Conservation (phyloP, 164 flowering plant species). For the Chimonanthus praecox region DNA sequence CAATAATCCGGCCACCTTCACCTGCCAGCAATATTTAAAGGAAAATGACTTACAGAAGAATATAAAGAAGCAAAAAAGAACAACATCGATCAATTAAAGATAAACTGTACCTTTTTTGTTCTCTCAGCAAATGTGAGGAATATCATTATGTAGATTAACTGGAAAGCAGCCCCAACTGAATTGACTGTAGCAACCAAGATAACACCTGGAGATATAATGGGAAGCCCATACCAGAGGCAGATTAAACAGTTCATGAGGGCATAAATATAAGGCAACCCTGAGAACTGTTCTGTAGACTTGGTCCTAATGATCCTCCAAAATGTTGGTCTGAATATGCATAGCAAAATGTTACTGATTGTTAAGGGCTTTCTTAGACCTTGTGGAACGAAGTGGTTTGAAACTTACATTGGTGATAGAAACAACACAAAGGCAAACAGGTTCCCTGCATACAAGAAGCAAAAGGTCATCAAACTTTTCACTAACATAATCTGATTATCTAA, state of each 20-base stretch:
- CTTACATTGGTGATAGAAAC: conserved; percentile 88
- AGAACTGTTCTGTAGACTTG: conserved; percentile 72
- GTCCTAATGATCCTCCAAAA: conserved; percentile 69
- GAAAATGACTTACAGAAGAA: not conserved
- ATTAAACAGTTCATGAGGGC: conserved; percentile 69
- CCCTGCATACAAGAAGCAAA: conserved; percentile 43
- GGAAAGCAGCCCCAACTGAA: conserved; percentile 66
- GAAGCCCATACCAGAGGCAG: conserved; percentile 74
- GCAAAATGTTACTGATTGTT: not conserved
- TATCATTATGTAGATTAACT: conserved; percentile 41
- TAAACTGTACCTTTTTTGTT: conserved; percentile 37
- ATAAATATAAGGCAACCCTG: conserved; percentile 81
- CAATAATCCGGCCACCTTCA: conserved; percentile 47
- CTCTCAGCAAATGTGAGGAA: conserved; percentile 50
- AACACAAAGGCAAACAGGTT: conserved; percentile 83
- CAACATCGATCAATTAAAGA: conserved; percentile 3
- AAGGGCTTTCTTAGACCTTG: not conserved
- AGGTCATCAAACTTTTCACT: not conserved
- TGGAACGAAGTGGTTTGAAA: not conserved
- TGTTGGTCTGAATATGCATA: conserved; percentile 54
- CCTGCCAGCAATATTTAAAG: conserved; percentile 27
- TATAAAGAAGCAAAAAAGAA: not conserved
- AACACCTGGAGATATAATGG: conserved; percentile 43
- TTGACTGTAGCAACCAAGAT: conserved; percentile 67
- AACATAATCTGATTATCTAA: not conserved